Percentiles rank a stretch among this genome's conserved stretches.
These are phyloP conservation scores for Tephrocybe sp. DNA, from an alignment of 768 basidiomycete species.

Conservation along the genomic window DNA sequence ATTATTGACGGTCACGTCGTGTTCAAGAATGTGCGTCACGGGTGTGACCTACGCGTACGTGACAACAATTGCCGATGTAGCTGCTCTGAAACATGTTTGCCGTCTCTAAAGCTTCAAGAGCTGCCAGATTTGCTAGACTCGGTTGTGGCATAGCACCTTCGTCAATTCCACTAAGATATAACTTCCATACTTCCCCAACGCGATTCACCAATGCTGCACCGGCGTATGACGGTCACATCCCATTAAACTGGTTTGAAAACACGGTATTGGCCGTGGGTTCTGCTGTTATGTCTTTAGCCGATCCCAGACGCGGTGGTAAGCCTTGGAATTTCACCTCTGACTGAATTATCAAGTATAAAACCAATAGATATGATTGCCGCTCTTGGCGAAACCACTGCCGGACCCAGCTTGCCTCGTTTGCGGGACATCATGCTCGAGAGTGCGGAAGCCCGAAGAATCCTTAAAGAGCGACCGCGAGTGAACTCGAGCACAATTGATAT, in stretches of 20 bases:
- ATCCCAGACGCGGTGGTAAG: slow-evolving; percentile 86
- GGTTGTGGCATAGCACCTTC: background rate
- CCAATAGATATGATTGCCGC: slow-evolving; percentile 90
- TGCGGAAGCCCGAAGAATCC: slow-evolving; percentile 79
- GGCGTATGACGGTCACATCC: slow-evolving; percentile 79
- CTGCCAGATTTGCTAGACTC: background rate
- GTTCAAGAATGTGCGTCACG: background rate
- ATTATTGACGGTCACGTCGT: too few relatives aligned
- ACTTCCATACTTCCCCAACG: background rate
- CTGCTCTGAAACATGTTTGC: too few relatives aligned
- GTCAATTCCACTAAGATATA: background rate
- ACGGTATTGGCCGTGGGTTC: slow-evolving; percentile 85
- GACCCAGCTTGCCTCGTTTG: slow-evolving; percentile 70
- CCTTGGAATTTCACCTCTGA: slow-evolving; percentile 7
- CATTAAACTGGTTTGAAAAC: slow-evolving; percentile 80
- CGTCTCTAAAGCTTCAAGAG: background rate
- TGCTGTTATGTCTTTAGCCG: slow-evolving; percentile 75
- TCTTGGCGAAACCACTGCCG: slow-evolving; percentile 90
- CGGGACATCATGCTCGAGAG: slow-evolving; percentile 77
- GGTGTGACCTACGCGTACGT: slow-evolving; percentile 16
- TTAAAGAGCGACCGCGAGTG: slow-evolving; percentile 82
- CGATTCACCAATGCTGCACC: slow-evolving; percentile 35
- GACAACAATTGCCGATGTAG: too few relatives aligned
- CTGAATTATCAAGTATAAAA: background rate
- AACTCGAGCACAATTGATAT: slow-evolving; percentile 78